phyloP scores from a whole-genome alignment of 352 stramenopile species.

The Globisporangium perplexum region DNA sequence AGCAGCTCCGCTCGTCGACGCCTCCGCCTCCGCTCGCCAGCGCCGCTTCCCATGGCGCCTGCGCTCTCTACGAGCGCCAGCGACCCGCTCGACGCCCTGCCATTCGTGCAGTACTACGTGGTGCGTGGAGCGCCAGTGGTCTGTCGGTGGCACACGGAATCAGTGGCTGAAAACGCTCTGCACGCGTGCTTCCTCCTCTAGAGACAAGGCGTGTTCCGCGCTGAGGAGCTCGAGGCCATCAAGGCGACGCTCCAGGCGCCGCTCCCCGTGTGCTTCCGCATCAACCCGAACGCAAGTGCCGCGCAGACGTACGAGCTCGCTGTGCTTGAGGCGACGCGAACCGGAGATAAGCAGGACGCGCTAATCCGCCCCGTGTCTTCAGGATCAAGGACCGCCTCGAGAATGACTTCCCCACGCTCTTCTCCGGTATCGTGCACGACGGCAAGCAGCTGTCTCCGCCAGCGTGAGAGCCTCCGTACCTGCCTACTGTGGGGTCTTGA shows the following conservation, averaged over 20 bases:
- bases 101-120: constrained; percentile 69
- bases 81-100: constrained; percentile 7
- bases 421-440: constrained; percentile 25
- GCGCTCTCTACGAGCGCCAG: neutral
- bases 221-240: constrained; percentile 34
- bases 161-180: neutral
- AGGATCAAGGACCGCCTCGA: constrained; percentile 43
- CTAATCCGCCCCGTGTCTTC: neutral
- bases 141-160: too few relatives aligned
- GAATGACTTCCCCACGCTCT: constrained; percentile 39
- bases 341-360: too few relatives aligned
- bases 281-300: constrained; percentile 40
- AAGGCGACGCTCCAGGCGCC: constrained; percentile 42
- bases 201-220: constrained; percentile 54
- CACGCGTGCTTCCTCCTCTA: constrained; percentile 12
- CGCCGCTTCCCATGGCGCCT: neutral
- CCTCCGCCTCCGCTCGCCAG: neutral
- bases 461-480: constrained; percentile 10
- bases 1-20: constrained; percentile 1
- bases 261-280: constrained; percentile 64
- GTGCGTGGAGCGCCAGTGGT: constrained; percentile 25
- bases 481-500: neutral
- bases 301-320: constrained; percentile 16
- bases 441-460: constrained; percentile 29
- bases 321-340: neutral